Evolutionary conservation across 306 rosid genomes (phyloP).

Genomic region (Vicia villosa): DNA sequence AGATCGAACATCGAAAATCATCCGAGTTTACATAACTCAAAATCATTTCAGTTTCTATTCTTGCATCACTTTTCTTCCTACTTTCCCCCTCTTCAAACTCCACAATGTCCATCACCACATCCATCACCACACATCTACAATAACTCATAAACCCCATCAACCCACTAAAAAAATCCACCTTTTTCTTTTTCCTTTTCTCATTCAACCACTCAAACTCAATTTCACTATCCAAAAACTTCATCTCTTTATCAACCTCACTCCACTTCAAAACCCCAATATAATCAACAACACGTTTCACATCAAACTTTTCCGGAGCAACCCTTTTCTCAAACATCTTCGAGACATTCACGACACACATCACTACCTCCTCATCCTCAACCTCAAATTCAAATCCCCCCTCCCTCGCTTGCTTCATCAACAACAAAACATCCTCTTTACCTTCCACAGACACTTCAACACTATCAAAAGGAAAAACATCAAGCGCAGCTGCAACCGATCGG

Average conservation of each 20-base stretch:
- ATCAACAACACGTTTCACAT: constrained; percentile 55
- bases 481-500: constrained; percentile 56
- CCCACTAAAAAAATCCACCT: constrained; percentile 43
- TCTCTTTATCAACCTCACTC: constrained; percentile 67
- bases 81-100: constrained; percentile 42
- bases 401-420: constrained; percentile 57
- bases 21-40: constrained; percentile 49
- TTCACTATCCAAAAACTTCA: constrained; percentile 72
- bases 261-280: constrained; percentile 58
- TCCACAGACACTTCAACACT: constrained; percentile 44
- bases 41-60: constrained; percentile 2
- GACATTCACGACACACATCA: constrained; percentile 38
- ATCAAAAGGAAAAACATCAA: constrained; percentile 58
- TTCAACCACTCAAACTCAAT: constrained; percentile 52
- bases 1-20: constrained; percentile 86
- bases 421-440: constrained; percentile 52
- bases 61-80: constrained; percentile 31
- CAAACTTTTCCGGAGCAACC: constrained; percentile 45
- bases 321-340: constrained; percentile 50
- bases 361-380: constrained; percentile 47
- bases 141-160: constrained; percentile 62
- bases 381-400: constrained; percentile 52
- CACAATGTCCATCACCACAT: constrained; percentile 45
- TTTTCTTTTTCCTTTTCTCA: constrained; percentile 43
- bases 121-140: constrained; percentile 66